phyloP scores from a whole-genome alignment of 495 filamentous ascomycete genomes.

The Xylaria palmicola region DNA sequence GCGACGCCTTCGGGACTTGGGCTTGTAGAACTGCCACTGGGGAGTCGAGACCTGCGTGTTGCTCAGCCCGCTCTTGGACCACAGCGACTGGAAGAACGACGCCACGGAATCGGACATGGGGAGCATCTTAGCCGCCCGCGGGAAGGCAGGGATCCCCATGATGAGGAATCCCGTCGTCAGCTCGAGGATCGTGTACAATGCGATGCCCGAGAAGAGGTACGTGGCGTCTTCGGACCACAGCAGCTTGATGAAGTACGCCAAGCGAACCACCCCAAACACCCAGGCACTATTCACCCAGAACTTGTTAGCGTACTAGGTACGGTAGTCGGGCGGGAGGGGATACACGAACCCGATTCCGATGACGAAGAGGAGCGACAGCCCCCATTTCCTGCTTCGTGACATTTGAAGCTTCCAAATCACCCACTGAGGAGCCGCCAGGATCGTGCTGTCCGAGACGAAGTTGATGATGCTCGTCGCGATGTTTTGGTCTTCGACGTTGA shows the following conservation, averaged over 20 bases:
- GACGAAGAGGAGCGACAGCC: conserved; percentile 37
- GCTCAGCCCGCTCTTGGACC: neutral
- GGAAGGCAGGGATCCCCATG: neutral
- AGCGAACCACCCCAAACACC: neutral
- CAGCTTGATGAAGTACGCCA: neutral
- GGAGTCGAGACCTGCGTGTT: neutral
- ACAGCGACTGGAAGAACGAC: neutral
- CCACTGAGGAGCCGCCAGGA: conserved; percentile 37
- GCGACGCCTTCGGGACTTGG: neutral
- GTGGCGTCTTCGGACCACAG: neutral
- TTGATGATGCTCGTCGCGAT: conserved; percentile 25
- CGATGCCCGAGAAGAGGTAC: neutral
- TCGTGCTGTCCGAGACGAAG: conserved; percentile 35
- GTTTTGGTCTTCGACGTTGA: conserved; percentile 22
- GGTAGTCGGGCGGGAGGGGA: neutral
- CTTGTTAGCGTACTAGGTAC: neutral
- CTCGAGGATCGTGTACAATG: neutral
- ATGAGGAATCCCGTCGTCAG: neutral
- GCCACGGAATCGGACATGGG: neutral
- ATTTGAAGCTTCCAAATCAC: conserved; percentile 39
- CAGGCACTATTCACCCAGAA: neutral
- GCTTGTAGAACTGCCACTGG: neutral
- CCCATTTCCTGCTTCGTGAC: conserved; percentile 28
- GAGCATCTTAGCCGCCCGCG: neutral
- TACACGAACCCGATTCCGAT: conserved; percentile 39